A percentile compares a stretch with the other conserved stretches of the same genome.
Conservation (phyloP, 2,329 filamentous ascomycete species). For the Pseudohalonectria lignicola region DNA sequence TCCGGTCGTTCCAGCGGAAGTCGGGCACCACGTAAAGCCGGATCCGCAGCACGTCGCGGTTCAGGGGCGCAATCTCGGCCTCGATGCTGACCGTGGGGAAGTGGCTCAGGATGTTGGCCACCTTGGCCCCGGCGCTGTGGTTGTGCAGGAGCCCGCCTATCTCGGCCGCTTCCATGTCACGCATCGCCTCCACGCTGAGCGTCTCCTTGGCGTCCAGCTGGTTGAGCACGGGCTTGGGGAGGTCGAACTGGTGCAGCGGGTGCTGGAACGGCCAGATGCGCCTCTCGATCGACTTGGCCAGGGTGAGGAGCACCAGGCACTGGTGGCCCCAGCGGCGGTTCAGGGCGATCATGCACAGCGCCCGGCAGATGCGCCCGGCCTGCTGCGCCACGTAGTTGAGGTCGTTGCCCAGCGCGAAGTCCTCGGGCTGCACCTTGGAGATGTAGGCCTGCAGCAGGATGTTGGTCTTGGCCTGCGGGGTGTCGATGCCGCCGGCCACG, state of each 20-base stretch:
- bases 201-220: constrained; percentile 74
- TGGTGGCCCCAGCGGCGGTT: constrained; percentile 95
- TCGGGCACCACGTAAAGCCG: constrained; percentile 78
- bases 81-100: constrained; percentile 90
- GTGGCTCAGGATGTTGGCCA: constrained; percentile 72
- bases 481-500: constrained; percentile 60
- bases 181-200: constrained; percentile 68
- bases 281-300: constrained; percentile 96
- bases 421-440: constrained; percentile 74
- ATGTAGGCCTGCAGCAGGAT: constrained; percentile 92
- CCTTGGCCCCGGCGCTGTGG: constrained; percentile 70
- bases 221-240: constrained; percentile 71
- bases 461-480: constrained; percentile 85
- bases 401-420: constrained; percentile 89
- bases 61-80: constrained; percentile 88
- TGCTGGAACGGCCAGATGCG: constrained; percentile 93
- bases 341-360: constrained; percentile 93
- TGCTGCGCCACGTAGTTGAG: constrained; percentile 94
- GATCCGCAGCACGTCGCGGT: constrained; percentile 89
- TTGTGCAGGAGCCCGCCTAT: constrained; percentile 91
- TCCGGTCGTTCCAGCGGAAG: constrained; percentile 86
- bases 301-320: constrained; percentile 77
- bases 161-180: constrained; percentile 87
- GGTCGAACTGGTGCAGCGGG: constrained; percentile 87
- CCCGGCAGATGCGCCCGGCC: constrained; percentile 83